A percentile compares a stretch with the other conserved stretches of the same genome.
Conservation (phyloP, 2,329 filamentous ascomycete genomes). For the Fusarium nodosum region DNA sequence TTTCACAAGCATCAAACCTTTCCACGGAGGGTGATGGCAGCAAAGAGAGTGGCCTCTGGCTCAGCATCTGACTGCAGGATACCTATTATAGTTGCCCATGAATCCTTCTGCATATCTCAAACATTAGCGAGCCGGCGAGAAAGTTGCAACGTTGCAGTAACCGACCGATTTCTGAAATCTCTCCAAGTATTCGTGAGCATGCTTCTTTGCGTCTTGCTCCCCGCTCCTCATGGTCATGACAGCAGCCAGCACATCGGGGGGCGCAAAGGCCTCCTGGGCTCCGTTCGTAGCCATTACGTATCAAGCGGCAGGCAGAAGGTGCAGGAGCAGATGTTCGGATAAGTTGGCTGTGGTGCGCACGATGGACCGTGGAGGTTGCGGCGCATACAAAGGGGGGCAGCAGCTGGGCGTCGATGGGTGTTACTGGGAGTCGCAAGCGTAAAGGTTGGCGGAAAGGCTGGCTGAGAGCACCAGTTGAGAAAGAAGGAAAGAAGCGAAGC, state of each 20-base stretch:
- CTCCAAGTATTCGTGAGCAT: slow-evolving; percentile 91
- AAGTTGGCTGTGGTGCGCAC: slow-evolving; percentile 41
- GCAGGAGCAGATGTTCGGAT: slow-evolving; percentile 5
- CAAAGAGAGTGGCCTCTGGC: slow-evolving; percentile 91
- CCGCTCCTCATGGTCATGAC: slow-evolving; percentile 92
- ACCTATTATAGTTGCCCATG: slow-evolving; percentile 89
- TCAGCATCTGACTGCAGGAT: slow-evolving; percentile 87
- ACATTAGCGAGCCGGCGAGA: slow-evolving; percentile 23
- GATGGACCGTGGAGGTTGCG: slow-evolving; percentile 35
- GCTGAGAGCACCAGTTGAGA: slow-evolving; percentile 18
- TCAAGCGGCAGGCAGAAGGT: slow-evolving; percentile 23
- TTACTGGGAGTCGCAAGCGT: slow-evolving; percentile 21
- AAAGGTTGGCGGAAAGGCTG: slow-evolving; percentile 21
- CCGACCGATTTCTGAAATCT: slow-evolving; percentile 96
- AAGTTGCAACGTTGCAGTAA: slow-evolving; percentile 3
- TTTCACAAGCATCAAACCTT: slow-evolving; percentile 72
- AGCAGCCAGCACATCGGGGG: slow-evolving; percentile 81
- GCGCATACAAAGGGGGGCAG: slow-evolving; percentile 47
- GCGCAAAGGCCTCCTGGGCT: slow-evolving; percentile 79
- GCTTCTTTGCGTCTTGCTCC: slow-evolving; percentile 85
- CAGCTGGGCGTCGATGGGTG: slow-evolving; percentile 29
- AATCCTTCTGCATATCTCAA: slow-evolving; percentile 76
- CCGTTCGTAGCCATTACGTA: slow-evolving; percentile 75
- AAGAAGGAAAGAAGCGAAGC: slow-evolving; percentile 24
- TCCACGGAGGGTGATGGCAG: slow-evolving; percentile 95